Evolutionary conservation across 2,329 filamentous ascomycete genomes (phyloP), one percentile per base, ranked within the genome.

Genomic region (Fusarium scirpi): DNA sequence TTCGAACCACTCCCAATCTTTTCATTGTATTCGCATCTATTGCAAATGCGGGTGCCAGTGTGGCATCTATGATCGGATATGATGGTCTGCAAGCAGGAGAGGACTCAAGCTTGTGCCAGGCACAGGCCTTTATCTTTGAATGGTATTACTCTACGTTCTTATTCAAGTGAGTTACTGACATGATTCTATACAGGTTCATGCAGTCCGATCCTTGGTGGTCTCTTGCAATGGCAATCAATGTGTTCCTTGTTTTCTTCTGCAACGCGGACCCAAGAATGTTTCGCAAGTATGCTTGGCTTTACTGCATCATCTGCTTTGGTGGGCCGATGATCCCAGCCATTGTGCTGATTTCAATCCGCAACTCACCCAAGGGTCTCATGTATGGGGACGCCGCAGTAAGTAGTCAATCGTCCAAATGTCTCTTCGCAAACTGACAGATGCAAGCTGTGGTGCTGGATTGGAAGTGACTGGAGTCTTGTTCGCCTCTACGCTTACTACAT

Each of bases 221-320:
- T 0, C 88, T 94, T 71, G 91, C 91, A 66, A 95, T 95, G 92
- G 91, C 92, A 1, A 85, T 91, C 74, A 95, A 95, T 70, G 92
- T 95, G 58, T 93, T 91, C 76, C 85, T 94, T 52, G 87, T 89
- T 43, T 89, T 89, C 74, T 89, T 89, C 78, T 82, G 82, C 74
- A 84, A 85, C 20, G 85, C 84, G 12, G 84, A 84, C 49, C 86
- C 86, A 1, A 88, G 88, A 2, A 88, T 89, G 54, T 93, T 94
- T 74, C 85, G 87, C 18, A 86, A 87, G 52, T 92, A 92, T 74
- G 85, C 90, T 55, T 92, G 90, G 85, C 85, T 89, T 49, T 95
- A 95, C 76, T 84, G 89, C 24, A 45, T 89, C 1, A 78, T 89
- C 47, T 93, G 91, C 76, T 95, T 94, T 62, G 92, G 92, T 0